phyloP scores from a whole-genome alignment of 1,139 yeast species.

The Geotrichum carabidarum region DNA sequence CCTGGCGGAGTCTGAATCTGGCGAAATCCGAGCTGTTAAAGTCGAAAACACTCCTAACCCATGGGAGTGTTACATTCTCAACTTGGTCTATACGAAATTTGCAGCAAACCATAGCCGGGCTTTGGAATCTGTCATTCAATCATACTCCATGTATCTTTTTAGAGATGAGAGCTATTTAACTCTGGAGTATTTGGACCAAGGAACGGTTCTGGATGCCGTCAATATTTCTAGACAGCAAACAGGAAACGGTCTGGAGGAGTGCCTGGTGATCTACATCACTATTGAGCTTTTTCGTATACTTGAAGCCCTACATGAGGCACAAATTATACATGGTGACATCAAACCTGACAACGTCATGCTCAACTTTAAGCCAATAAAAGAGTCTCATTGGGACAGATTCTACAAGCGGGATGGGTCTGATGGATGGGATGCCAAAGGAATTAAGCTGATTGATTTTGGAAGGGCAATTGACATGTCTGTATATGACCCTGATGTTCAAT shows the following conservation, averaged over 20 bases:
- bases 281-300: slow-evolving; percentile 57
- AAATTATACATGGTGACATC: slow-evolving; percentile 78
- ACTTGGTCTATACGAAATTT: slow-evolving; percentile 47
- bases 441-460: slow-evolving; percentile 77
- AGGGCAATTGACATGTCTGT: slow-evolving; percentile 68
- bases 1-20: slow-evolving; percentile 57
- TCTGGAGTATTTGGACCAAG: slow-evolving; percentile 65
- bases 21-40: slow-evolving; percentile 51
- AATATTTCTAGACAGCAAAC: slow-evolving; percentile 35
- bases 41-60: slow-evolving; percentile 64
- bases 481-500: slow-evolving; percentile 48
- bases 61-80: slow-evolving; percentile 80
- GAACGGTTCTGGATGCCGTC: slow-evolving; percentile 71
- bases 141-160: slow-evolving; percentile 52
- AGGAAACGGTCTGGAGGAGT: slow-evolving; percentile 50
- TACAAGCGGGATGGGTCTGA: slow-evolving; percentile 36
- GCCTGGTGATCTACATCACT: slow-evolving; percentile 57
- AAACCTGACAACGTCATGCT: slow-evolving; percentile 88
- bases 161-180: slow-evolving; percentile 71
- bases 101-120: slow-evolving; percentile 25
- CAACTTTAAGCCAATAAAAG: slow-evolving; percentile 41
- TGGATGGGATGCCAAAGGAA: slow-evolving; percentile 54
- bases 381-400: slow-evolving; percentile 26
- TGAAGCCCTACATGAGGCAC: slow-evolving; percentile 57
- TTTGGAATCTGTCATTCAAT: slow-evolving; percentile 46